phyloP scores from a whole-genome alignment of 768 basidiomycete species.

The Phylloporus arenicola region DNA sequence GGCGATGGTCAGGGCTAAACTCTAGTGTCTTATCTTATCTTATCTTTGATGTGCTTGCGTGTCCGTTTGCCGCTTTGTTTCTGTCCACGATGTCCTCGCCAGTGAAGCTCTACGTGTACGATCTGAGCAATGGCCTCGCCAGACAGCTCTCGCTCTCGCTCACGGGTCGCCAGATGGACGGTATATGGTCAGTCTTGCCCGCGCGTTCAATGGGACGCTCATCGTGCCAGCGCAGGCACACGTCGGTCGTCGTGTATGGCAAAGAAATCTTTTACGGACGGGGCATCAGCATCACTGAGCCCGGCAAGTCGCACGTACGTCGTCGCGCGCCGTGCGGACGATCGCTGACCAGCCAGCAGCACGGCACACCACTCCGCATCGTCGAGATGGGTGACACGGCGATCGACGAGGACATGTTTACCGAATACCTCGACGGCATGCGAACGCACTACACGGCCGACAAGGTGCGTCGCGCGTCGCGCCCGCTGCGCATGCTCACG shows the following conservation, averaged over 20 bases:
- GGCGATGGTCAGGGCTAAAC: slow-evolving; percentile 18
- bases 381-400: slow-evolving; percentile 75
- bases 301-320: slow-evolving; percentile 77
- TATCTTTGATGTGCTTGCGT: slow-evolving; percentile 16
- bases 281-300: slow-evolving; percentile 66
- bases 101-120: slow-evolving; percentile 87
- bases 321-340: background rate
- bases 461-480: slow-evolving; percentile 48
- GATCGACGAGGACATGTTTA: slow-evolving; percentile 79
- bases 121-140: slow-evolving; percentile 85
- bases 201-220: background rate
- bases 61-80: background rate
- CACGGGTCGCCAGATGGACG: slow-evolving; percentile 86
- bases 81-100: slow-evolving; percentile 21
- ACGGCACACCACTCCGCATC: slow-evolving; percentile 66
- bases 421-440: slow-evolving; percentile 77
- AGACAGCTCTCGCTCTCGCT: slow-evolving; percentile 71
- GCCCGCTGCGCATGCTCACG: background rate
- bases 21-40: slow-evolving; percentile 24
- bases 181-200: slow-evolving; percentile 65
- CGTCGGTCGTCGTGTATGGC: slow-evolving; percentile 81
- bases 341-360: slow-evolving; percentile 38
- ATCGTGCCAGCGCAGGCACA: slow-evolving; percentile 59
- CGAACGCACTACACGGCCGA: slow-evolving; percentile 81
- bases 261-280: slow-evolving; percentile 89